These are phyloP conservation scores for Annulohypoxylon bovei DNA, from an alignment of 495 filamentous ascomycete species.

Conservation along the genomic window DNA sequence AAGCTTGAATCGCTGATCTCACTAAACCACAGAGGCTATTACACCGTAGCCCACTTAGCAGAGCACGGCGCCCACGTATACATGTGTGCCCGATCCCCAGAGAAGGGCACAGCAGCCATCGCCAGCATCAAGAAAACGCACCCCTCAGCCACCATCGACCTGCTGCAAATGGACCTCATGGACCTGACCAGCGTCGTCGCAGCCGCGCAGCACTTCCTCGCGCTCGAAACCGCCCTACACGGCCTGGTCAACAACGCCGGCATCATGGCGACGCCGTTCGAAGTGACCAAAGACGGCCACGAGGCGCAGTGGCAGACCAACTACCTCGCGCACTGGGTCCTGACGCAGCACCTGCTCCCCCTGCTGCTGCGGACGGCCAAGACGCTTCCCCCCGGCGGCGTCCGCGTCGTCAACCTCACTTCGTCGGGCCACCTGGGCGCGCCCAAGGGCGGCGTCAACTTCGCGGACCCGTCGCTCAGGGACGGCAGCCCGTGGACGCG, in stretches of 20 bases:
- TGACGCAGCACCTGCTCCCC: constrained; percentile 54
- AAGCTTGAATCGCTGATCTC: constrained; percentile 28
- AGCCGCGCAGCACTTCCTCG: constrained; percentile 26
- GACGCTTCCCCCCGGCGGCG: constrained; percentile 38
- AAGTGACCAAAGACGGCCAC: constrained; percentile 58
- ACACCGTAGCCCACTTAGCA: constrained; percentile 52
- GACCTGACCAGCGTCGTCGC: constrained; percentile 47
- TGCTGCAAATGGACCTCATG: constrained; percentile 57
- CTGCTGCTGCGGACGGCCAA: constrained; percentile 45
- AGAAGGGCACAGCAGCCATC: constrained; percentile 52
- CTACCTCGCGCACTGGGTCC: constrained; percentile 57
- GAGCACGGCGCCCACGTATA: constrained; percentile 56
- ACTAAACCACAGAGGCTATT: constrained; percentile 46
- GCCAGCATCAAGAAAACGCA: constrained; percentile 47
- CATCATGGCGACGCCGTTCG: constrained; percentile 56
- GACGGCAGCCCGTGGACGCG: constrained; percentile 44
- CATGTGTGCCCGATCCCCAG: constrained; percentile 50
- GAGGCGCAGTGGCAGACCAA: constrained; percentile 61
- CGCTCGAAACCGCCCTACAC: constrained; percentile 42
- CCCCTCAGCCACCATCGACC: constrained; percentile 50
- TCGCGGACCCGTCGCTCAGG: constrained; percentile 28
- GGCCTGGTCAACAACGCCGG: constrained; percentile 49
- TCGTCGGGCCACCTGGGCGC: constrained; percentile 49
- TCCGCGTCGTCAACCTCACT: constrained; percentile 55
- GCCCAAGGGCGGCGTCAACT: constrained; percentile 49